Evolutionary conservation across 2,329 filamentous ascomycete species (phyloP).

Genomic region (Colletotrichum lini): DNA sequence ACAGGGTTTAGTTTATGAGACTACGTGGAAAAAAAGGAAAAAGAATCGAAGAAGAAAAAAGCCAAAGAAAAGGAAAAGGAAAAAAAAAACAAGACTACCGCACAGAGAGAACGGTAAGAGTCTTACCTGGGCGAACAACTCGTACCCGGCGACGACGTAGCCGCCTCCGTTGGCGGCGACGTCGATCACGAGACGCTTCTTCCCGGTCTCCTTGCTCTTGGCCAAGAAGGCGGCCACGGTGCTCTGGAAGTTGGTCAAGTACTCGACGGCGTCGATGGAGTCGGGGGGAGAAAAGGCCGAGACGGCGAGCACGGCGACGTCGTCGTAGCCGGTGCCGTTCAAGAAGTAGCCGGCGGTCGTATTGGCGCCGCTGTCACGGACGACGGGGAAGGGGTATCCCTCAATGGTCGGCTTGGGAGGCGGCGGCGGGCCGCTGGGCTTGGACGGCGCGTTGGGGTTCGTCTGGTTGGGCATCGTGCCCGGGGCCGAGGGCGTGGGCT

Average conservation of each 20-base stretch:
- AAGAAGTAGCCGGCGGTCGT: conserved; percentile 54
- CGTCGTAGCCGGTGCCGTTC: conserved; percentile 51
- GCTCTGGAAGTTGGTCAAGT: conserved; percentile 50
- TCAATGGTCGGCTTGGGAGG: conserved; percentile 40
- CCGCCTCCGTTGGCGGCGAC: conserved; percentile 72
- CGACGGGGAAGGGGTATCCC: conserved; percentile 50
- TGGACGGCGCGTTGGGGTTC: conserved; percentile 14
- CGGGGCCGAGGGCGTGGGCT: not conserved
- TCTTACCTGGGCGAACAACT: conserved; percentile 67
- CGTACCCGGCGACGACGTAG: conserved; percentile 71
- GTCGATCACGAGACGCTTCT: conserved; percentile 73
- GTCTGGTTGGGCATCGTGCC: conserved; percentile 26
- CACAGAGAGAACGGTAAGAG: conserved; percentile 52
- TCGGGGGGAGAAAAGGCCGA: conserved; percentile 46
- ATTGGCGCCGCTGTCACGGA: conserved; percentile 48
- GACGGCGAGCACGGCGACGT: conserved; percentile 52
- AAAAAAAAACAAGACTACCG: conserved; percentile 50
- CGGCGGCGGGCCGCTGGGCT: conserved; percentile 20
- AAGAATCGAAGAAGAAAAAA: not conserved
- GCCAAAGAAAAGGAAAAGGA: not conserved
- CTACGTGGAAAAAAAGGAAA: too few species aligned
- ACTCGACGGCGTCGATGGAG: conserved; percentile 43
- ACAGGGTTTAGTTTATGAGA: not conserved
- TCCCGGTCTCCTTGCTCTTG: conserved; percentile 60
- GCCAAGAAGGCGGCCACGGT: conserved; percentile 48